phyloP scores from a whole-genome alignment of 306 rosid species.

The Carpinus viminea region DNA sequence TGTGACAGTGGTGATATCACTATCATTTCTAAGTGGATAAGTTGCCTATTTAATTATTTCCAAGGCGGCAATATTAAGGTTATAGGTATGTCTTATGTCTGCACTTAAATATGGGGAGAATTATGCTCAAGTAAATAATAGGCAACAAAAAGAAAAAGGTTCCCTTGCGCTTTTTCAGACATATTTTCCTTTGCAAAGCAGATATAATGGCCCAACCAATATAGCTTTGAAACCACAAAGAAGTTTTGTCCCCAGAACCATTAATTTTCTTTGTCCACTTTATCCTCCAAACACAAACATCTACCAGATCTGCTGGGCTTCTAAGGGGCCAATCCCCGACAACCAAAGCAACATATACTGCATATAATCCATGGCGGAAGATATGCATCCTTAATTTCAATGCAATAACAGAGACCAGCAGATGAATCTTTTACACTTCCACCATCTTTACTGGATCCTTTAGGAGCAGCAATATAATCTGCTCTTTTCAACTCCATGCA shows the following conservation, averaged over 20 bases:
- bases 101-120: not conserved
- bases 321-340: not conserved
- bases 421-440: constrained; percentile 39
- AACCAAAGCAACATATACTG: constrained; percentile 36
- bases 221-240: not conserved
- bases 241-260: not conserved
- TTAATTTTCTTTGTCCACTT: not conserved
- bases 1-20: not conserved
- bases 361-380: constrained; percentile 87
- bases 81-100: not conserved
- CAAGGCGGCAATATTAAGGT: not conserved
- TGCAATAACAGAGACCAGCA: constrained; percentile 52
- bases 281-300: not conserved
- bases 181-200: not conserved
- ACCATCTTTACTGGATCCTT: constrained; percentile 48
- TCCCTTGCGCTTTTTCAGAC: not conserved
- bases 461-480: constrained; percentile 51
- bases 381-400: constrained; percentile 77
- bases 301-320: not conserved
- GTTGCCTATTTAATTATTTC: not conserved
- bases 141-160: not conserved
- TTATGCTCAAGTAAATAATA: not conserved
- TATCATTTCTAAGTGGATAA: not conserved
- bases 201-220: not conserved
- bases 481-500: constrained; percentile 75